phyloP scores from a whole-genome alignment of 768 basidiomycete genomes.

The Psilocybe subaeruginosa region DNA sequence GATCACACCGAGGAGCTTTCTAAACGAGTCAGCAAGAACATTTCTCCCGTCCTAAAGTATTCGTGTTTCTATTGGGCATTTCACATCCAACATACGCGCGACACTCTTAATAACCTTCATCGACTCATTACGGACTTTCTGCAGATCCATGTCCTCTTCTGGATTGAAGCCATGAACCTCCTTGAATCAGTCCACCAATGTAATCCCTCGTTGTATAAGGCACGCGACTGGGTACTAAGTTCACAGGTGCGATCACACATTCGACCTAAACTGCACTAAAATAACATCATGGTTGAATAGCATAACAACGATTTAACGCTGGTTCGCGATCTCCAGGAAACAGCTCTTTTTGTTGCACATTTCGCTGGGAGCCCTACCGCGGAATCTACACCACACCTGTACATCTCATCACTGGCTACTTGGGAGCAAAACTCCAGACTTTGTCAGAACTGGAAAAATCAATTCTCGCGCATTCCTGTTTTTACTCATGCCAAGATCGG shows the following conservation, averaged over 20 bases:
- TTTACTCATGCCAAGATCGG: not conserved
- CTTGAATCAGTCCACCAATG: constrained; percentile 17
- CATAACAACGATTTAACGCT: not conserved
- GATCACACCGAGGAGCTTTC: not conserved
- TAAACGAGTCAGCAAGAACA: constrained; percentile 11
- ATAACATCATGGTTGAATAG: not conserved
- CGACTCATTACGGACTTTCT: constrained; percentile 14
- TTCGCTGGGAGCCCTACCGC: constrained; percentile 18
- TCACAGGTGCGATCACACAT: not conserved
- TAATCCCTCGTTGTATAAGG: constrained; percentile 18
- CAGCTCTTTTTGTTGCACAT: constrained; percentile 21
- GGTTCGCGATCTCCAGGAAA: constrained; percentile 9
- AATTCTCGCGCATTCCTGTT: constrained; percentile 11
- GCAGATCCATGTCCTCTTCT: constrained; percentile 22
- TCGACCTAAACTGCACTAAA: not conserved
- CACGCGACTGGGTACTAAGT: constrained; percentile 9
- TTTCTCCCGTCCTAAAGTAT: constrained; percentile 10
- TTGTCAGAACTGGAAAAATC: constrained; percentile 11
- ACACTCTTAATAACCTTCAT: not conserved
- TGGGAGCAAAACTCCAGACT: constrained; percentile 4
- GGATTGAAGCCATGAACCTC: constrained; percentile 32
- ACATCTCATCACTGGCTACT: constrained; percentile 22
- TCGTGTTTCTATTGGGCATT: constrained; percentile 13
- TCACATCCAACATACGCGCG: constrained; percentile 3
- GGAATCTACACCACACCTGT: constrained; percentile 20